Base-by-base conservation (phyloP, 208 protist species). In the Trypanosoma cruzi region DNA sequence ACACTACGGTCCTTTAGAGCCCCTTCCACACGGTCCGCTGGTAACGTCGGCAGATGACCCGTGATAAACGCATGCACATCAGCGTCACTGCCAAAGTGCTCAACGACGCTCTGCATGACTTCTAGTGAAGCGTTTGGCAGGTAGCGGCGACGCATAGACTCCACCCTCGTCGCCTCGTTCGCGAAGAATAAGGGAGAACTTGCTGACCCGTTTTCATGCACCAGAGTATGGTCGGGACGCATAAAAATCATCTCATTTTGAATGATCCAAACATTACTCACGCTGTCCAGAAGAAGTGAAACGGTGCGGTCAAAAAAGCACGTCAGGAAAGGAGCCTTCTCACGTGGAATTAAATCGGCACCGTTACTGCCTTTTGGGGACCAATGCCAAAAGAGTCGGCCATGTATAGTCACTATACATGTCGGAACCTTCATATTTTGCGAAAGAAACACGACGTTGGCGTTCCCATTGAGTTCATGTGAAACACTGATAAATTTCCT, bases 221-320 rank as follows among this genome's bases (percentile, higher is more conserved):
- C 44, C 29, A 96, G 75, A 11, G 66, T 79, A 24, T 73, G 80
- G 63, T 96, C 86, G 4, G 91, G 87, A 1, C 91, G 91, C 60
- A 89, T 48, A 75, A 89, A 84, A 36, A 96, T 50, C 82, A 93
- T 90, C 60, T 96, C 91, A 53, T 96, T 96, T 26, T 79, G 77
- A 24, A 96, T 81, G 20, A 48, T 48, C 82, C 82, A 90, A 44
- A 60, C 78, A 7, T 70, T 72, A 29, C 57, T 72, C 26, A 54
- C 48, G 68, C 82, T 78, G 53, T 77, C 70, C 34, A 70, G 49
- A 11, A 73, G 71, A 22, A 94, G 49, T 1, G 82, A 53, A 31
- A 96, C 56, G 36, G 91, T 96, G 77, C 91, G 91, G 64, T 96
- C 88, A 49, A 94, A 90, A 69, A 93, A 90, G 64, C 73, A 79